Evolutionary conservation across 345 rosid species (phyloP), one percentile per base, ranked within the genome.

Genomic region (Populus pruinosa): DNA sequence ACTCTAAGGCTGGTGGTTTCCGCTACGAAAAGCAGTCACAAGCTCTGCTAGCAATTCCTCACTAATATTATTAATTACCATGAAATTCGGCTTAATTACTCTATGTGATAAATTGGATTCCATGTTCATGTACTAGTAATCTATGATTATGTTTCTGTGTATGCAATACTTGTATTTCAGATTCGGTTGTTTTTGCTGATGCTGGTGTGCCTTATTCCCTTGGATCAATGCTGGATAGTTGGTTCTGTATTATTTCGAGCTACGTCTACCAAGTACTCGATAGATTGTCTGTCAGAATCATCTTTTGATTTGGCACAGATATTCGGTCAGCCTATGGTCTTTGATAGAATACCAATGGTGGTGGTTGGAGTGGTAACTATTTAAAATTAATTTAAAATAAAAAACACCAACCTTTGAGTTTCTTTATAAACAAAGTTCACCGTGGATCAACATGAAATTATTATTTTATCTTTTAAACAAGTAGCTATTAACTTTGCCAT

Each of bases 11-110:
- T 1, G 49, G 43, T 29, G 77, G 77, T 41, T 74, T 74, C n/a
- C 77, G 43, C 62, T 74, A 74, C 49, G 77, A 74, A 44, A 64
- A 74, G 62, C 70, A 47, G 49, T 63, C 77, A 7, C 77, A 74
- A 61, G 66, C 70, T 36, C 27, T 74, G 0, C 35, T 74, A 31
- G 61, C 77, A 29, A 47, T 64, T 5, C 61, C 5, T 12, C 71
- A 20, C 71, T 38, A 21, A 23, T 16, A 18, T 50, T 50, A 2
- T 50, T 18, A 50, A 50, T 18, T 18, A 18, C 18, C 5, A 47
- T 12, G 53, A 14, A 14, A 47, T 12, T 16, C 6, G 6, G n/a
- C 59, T 50, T 50, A 18, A 50, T 50, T 18, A 18, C 59, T 6
- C 2, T 6, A 18, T 1, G 59, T 50, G 2, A 18, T 50, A 6